phyloP scores from a whole-genome alignment of 2,329 filamentous ascomycete genomes.

The Dryadomyces quercus-mongolicae region DNA sequence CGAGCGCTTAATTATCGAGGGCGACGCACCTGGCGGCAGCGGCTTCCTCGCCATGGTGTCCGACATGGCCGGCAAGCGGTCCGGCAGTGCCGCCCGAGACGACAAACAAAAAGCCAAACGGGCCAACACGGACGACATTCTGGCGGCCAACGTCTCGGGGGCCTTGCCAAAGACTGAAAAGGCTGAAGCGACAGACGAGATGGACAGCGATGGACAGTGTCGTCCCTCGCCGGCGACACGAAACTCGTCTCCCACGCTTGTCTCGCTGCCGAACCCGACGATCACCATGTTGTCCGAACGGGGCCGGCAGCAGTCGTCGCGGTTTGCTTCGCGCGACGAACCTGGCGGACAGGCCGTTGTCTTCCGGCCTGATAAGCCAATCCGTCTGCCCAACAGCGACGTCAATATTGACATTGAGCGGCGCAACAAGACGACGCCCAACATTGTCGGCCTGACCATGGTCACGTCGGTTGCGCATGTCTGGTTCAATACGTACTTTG shows the following conservation, averaged over 20 bases:
- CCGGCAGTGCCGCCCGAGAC: background rate
- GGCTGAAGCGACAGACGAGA: background rate
- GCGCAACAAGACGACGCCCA: conserved; percentile 64
- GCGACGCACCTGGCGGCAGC: conserved; percentile 34
- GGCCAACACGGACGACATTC: background rate
- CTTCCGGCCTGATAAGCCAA: conserved; percentile 55
- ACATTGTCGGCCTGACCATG: conserved; percentile 66
- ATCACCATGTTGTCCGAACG: background rate
- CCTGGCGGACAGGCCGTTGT: conserved; percentile 62
- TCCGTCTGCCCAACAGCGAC: conserved; percentile 70
- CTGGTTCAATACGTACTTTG: conserved; percentile 95
- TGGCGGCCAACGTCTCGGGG: background rate
- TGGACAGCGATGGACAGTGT: background rate
- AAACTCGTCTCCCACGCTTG: background rate
- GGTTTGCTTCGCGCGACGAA: conserved; percentile 20
- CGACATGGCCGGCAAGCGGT: conserved; percentile 30
- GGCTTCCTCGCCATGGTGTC: conserved; percentile 39
- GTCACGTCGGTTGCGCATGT: conserved; percentile 88
- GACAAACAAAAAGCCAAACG: background rate
- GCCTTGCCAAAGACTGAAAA: too few species aligned
- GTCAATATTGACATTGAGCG: conserved; percentile 85
- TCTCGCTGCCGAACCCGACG: too few species aligned
- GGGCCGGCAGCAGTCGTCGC: background rate
- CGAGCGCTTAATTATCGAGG: conserved; percentile 60
- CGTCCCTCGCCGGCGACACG: background rate